These are phyloP conservation scores for Trichoderma pleuroti DNA, from an alignment of 2,329 filamentous ascomycete genomes.

Conservation along the genomic window DNA sequence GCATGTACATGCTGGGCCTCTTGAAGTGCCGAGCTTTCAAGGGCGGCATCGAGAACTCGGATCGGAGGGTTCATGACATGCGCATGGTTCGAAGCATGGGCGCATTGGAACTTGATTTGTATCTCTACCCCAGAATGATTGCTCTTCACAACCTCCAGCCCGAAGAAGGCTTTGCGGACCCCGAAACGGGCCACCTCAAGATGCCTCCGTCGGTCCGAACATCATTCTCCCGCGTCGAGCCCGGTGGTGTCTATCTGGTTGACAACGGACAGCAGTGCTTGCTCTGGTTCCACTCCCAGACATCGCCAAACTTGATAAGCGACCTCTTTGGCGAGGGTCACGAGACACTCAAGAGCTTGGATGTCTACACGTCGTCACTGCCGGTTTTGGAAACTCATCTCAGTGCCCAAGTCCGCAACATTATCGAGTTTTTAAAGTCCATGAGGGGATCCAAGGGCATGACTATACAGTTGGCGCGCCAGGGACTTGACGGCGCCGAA, in stretches of 20 bases:
- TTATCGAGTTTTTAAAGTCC: constrained; percentile 79
- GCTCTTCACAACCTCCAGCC: constrained; percentile 84
- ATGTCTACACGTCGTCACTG: constrained; percentile 74
- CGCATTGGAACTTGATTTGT: constrained; percentile 77
- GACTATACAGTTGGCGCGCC: constrained; percentile 83
- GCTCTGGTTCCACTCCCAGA: constrained; percentile 88
- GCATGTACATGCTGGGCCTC: constrained; percentile 90
- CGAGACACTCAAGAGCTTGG: constrained; percentile 66
- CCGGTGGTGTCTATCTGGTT: constrained; percentile 89
- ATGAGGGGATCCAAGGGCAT: constrained; percentile 83
- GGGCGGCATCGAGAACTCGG: constrained; percentile 83
- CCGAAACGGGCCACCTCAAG: constrained; percentile 77
- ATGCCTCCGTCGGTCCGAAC: constrained; percentile 78
- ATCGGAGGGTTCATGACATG: constrained; percentile 87
- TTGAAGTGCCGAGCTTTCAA: constrained; percentile 93
- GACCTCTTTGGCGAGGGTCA: constrained; percentile 85
- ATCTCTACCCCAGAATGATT: constrained; percentile 92
- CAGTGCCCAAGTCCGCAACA: constrained; percentile 91
- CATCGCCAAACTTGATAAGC: constrained; percentile 83
- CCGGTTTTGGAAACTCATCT: constrained; percentile 87
- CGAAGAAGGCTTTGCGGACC: constrained; percentile 86
- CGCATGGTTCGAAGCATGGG: constrained; percentile 88
- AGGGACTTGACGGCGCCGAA: constrained; percentile 90
- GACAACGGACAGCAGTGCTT: constrained; percentile 93
- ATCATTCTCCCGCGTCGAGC: constrained; percentile 83